Conservation (phyloP, 495 filamentous ascomycete genomes). For the Aspergillus hancockii region DNA sequence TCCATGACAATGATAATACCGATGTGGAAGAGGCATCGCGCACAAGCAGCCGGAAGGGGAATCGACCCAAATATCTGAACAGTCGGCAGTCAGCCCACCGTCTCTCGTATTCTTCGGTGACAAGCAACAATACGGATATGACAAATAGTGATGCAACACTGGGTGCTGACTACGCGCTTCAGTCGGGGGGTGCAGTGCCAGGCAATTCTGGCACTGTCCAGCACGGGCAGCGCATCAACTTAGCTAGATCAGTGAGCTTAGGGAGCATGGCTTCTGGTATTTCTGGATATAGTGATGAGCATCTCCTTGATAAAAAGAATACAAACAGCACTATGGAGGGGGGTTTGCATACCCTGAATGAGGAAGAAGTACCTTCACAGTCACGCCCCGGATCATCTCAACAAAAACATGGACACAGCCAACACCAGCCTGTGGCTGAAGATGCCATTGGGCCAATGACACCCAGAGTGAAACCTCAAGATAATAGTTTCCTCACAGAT, state of each 20-base stretch:
- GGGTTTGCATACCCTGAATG: conserved; percentile 59
- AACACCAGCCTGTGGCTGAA: conserved; percentile 44
- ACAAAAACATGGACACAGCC: conserved; percentile 12
- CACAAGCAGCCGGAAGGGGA: conserved; percentile 41
- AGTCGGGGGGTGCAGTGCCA: conserved; percentile 77
- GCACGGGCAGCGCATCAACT: conserved; percentile 45
- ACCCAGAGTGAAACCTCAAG: conserved; percentile 49
- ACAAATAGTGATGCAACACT: conserved; percentile 69
- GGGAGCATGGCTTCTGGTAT: conserved; percentile 95
- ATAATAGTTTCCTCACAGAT: conserved; percentile 69
- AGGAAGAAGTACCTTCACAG: conserved; percentile 54
- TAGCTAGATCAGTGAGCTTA: conserved; percentile 82
- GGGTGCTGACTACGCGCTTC: conserved; percentile 83
- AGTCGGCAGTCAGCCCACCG: conserved; percentile 75
- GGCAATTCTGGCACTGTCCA: conserved; percentile 52
- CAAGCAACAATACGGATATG: conserved; percentile 60
- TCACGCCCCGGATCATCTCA: conserved; percentile 32
- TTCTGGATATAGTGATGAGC: conserved; percentile 70
- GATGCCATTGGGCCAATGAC: conserved; percentile 37
- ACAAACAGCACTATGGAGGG: conserved; percentile 46
- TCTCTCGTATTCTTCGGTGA: conserved; percentile 73
- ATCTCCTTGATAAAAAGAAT: conserved; percentile 41
- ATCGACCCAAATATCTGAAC: conserved; percentile 69
- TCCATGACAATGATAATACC: conserved; percentile 34
- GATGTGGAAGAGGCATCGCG: conserved; percentile 26